Base-by-base conservation (phyloP, 257 asterid species). In the Nicotiana paniculata region DNA sequence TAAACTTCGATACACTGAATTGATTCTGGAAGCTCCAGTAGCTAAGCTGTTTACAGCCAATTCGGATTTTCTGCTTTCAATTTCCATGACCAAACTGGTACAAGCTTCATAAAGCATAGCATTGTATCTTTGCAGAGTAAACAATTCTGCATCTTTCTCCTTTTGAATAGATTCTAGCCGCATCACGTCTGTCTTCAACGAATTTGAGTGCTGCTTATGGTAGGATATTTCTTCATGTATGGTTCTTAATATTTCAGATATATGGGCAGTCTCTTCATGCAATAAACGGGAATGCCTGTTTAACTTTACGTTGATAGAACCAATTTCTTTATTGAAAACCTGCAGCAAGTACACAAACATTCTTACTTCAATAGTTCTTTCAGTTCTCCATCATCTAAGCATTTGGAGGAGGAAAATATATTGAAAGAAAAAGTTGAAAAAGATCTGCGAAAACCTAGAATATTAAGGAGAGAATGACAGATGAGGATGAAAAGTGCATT, bases 141-240 rank as follows among this genome's bases (percentile, higher is more conserved):
- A 88, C 89, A 91, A 77, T 89, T 92, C 93, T 51, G 93, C 87
- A 88, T 91, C 97, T 85, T 81, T 96, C 90, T 92, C 95, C 83
- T 90, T 89, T 83, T 83, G 87, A 76, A 61, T 81, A 69, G 88
- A 83, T 80, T 92, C 92, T 80, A 93, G 87, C 79, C 79, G 89
- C 83, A 82, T 37, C 51, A 88, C 77, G 55, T 93, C 92, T 46
- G 85, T 82, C 86, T 89, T 91, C 86, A 88, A 51, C 30, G 94
- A 87, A 79, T 89, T 94, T 83, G 76, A 87, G 26, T 84, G 81
- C 86, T 93, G 92, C 84, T 86, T 92, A 43, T 88, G 89, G 54
- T 92, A 87, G 77, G 87, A 80, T 74, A 90, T 89, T 77, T 93
- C 93, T 74, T 82, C 84, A 80, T 81, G 86, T 68, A 89, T 86